A percentile compares a stretch with the other conserved stretches of the same genome.
These are phyloP conservation scores for Cystobasidium onofrii DNA, from an alignment of 768 basidiomycete species.

Conservation along the genomic window DNA sequence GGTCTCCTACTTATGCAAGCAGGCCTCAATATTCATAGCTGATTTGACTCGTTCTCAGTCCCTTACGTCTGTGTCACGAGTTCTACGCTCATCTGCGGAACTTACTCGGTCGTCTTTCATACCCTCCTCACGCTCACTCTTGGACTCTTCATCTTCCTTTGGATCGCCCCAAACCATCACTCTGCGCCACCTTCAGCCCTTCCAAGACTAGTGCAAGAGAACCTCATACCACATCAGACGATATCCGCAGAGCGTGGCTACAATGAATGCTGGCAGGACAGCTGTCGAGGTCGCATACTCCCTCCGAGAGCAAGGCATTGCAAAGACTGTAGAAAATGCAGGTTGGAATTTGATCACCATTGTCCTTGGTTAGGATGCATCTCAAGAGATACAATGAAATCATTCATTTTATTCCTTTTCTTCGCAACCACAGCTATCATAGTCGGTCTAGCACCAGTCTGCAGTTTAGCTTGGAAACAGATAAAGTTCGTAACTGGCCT, in stretches of 20 bases:
- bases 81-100: background rate
- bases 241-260: conserved; percentile 34
- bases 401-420: conserved; percentile 21
- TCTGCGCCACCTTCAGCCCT: background rate
- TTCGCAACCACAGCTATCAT: background rate
- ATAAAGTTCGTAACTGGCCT: background rate
- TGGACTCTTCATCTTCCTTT: conserved; percentile 6
- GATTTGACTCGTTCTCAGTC: background rate
- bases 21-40: background rate
- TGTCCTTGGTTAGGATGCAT: conserved; percentile 42
- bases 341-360: conserved; percentile 47
- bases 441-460: background rate
- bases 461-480: background rate
- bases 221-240: conserved; percentile 33
- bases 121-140: background rate
- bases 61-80: background rate
- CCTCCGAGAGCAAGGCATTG: conserved; percentile 47
- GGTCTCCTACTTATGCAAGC: background rate
- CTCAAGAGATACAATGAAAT: conserved; percentile 18
- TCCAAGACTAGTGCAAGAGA: background rate
- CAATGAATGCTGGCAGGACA: conserved; percentile 43
- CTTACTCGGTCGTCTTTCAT: background rate
- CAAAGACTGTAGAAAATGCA: conserved; percentile 44
- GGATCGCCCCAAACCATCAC: background rate
- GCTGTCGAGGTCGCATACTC: conserved; percentile 45